Evolutionary conservation across 2,329 filamentous ascomycete species (phyloP).

Genomic region (Fusarium heterosporum): DNA sequence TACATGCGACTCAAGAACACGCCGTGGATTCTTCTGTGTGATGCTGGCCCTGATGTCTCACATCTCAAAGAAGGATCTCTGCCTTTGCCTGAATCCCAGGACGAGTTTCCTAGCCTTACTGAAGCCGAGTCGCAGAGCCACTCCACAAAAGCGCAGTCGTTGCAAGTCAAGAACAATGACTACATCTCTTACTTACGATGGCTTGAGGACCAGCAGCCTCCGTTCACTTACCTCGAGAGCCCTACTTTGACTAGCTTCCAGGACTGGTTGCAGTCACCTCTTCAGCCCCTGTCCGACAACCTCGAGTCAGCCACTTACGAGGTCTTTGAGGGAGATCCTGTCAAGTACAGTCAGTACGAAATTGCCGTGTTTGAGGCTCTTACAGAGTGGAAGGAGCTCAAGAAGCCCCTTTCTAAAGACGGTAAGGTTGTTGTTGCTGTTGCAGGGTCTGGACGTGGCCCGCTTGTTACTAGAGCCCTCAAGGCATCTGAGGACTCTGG

Average conservation of each 20-base stretch:
- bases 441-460: conserved; percentile 91
- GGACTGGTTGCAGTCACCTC: conserved; percentile 93
- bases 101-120: conserved; percentile 75
- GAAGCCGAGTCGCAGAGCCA: conserved; percentile 65
- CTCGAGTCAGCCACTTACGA: conserved; percentile 98
- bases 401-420: conserved; percentile 77
- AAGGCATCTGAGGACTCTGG: conserved; percentile 81
- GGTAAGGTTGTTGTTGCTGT: conserved; percentile 87
- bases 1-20: conserved; percentile 74
- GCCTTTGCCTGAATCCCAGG: conserved; percentile 53
- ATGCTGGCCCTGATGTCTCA: conserved; percentile 65
- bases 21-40: conserved; percentile 73
- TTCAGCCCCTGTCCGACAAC: conserved; percentile 96
- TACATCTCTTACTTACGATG: conserved; percentile 86
- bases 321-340: conserved; percentile 96
- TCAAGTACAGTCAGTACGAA: conserved; percentile 98
- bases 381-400: conserved; percentile 78
- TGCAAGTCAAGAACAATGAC: conserved; percentile 47
- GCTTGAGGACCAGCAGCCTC: conserved; percentile 83
- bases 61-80: conserved; percentile 45
- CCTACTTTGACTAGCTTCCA: conserved; percentile 73
- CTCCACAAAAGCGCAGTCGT: conserved; percentile 25
- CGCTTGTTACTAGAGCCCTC: conserved; percentile 87
- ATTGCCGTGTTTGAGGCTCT: conserved; percentile 84
- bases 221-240: conserved; percentile 64